Evolutionary conservation across 768 basidiomycete species (phyloP).

Genomic region (Mycena alexandri): DNA sequence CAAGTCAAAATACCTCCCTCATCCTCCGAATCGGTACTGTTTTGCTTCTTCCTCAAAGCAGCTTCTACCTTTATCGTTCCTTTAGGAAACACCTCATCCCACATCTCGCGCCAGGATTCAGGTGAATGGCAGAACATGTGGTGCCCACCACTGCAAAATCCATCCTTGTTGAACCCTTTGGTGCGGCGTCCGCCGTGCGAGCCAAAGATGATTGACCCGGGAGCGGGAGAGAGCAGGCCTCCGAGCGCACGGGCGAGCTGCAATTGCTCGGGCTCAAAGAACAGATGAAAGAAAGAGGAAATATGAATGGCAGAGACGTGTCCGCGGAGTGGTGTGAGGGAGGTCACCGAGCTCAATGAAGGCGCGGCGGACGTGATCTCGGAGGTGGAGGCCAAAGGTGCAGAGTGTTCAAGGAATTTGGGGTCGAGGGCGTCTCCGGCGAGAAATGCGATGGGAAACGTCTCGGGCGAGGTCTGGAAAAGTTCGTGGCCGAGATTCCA

Average conservation of each 20-base stretch:
- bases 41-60: conserved; percentile 28
- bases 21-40: no score
- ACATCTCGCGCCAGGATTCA: conserved; percentile 51
- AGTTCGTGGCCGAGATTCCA: conserved; percentile 75
- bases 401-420: conserved; percentile 53
- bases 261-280: conserved; percentile 48
- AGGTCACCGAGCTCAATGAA: conserved; percentile 47
- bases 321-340: conserved; percentile 61
- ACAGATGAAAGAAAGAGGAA: conserved; percentile 54
- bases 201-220: conserved; percentile 52
- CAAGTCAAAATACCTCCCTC: not conserved
- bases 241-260: conserved; percentile 47
- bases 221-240: conserved; percentile 48
- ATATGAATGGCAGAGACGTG: conserved; percentile 62
- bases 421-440: conserved; percentile 68
- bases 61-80: conserved; percentile 45
- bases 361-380: conserved; percentile 38
- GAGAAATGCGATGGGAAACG: conserved; percentile 68
- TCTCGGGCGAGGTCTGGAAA: conserved; percentile 64
- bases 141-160: conserved; percentile 16
- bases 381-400: conserved; percentile 38
- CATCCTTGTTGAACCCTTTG: conserved; percentile 45
- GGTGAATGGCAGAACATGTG: conserved; percentile 56
- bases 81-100: conserved; percentile 51
- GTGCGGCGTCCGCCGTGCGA: conserved; percentile 51